phyloP scores from a whole-genome alignment of 2,329 filamentous ascomycete species.

The Gnomoniopsis sp. region DNA sequence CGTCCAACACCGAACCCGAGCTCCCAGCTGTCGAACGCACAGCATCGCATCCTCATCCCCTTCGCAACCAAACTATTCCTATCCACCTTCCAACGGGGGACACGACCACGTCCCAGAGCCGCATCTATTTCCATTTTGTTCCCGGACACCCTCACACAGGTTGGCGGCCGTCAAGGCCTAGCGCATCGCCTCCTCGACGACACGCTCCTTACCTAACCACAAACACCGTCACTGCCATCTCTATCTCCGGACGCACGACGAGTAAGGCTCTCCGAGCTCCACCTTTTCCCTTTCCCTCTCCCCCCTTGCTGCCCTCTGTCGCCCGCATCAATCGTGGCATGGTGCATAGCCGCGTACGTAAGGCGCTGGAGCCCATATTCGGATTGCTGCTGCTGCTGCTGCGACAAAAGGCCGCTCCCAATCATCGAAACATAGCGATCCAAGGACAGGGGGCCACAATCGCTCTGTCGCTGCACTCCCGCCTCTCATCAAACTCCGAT shows the following conservation, averaged over 20 bases:
- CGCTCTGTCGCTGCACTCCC: slow-evolving; percentile 7
- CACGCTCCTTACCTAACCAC: background rate
- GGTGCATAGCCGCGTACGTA: slow-evolving; percentile 15
- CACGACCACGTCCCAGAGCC: slow-evolving; percentile 5
- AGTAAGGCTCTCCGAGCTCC: slow-evolving; percentile 17
- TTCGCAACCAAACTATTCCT: background rate
- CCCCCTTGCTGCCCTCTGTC: slow-evolving; percentile 11
- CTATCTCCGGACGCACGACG: slow-evolving; percentile 7
- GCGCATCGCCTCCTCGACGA: slow-evolving; percentile 1
- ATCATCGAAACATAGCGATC: background rate
- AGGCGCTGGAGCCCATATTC: slow-evolving; percentile 9
- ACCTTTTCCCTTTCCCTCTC: slow-evolving; percentile 20
- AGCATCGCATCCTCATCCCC: background rate
- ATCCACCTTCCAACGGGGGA: background rate
- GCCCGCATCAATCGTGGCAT: slow-evolving; percentile 10
- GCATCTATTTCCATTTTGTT: background rate
- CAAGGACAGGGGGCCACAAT: slow-evolving; percentile 3
- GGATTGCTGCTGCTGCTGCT: slow-evolving; percentile 6
- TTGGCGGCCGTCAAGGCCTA: slow-evolving; percentile 23
- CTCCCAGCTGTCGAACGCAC: background rate
- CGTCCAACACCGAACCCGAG: slow-evolving; percentile 3
- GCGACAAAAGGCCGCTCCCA: slow-evolving; percentile 12
- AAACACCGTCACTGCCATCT: background rate
- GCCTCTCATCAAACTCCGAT: slow-evolving; percentile 10
- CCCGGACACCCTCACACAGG: slow-evolving; percentile 10